Base-by-base conservation (phyloP, 768 basidiomycete species). In the Daedalea quercina region DNA sequence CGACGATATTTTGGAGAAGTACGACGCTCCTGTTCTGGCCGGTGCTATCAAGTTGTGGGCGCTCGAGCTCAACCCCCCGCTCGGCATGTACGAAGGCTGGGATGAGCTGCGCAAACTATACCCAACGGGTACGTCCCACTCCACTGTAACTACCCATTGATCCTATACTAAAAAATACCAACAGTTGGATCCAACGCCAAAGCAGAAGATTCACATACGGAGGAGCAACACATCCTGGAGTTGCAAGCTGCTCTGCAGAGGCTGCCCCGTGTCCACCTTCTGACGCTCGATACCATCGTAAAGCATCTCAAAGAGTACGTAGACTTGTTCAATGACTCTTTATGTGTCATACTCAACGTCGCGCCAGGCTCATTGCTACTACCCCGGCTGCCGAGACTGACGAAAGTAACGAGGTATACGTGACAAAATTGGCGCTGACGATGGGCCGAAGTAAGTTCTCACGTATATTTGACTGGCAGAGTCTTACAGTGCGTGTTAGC, bases 101-200 rank as follows among this genome's bases (percentile, higher is more conserved):
- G 92, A 94, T 41, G 94, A 96, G 26, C 75, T 94, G 55, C 79
- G 90, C 51, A 85, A 82, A 57, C 58, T 96, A n/a, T 97, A 96
- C 62, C 92, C 91, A 4, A 77, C 73, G 33, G 79, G 77, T 76
- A 46, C 26, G 74, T 60, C 22, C 6, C 23, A 40, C n/a, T 6
- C 19, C 19, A 20, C 37, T 3, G 25, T 42, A 31, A 3, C 19
- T 12, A 41, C 12, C n/a, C n/a, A n/a, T n/a, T n/a, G n/a, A n/a
- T n/a, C n/a, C n/a, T n/a, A n/a, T n/a, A n/a, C 8, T 46, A 31
- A 46, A 34, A 1, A 15, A 20, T 50, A n/a, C 51, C 25, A 47
- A 35, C 52, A 69, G 79, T 89, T 50, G 84, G 86, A 23, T 77
- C 80, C 9, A 64, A 76, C 23, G 65, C 65, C 1, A 81, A 78